phyloP scores from a whole-genome alignment of 73 alveolate genomes.

The Paramecium sexaurelia region DNA sequence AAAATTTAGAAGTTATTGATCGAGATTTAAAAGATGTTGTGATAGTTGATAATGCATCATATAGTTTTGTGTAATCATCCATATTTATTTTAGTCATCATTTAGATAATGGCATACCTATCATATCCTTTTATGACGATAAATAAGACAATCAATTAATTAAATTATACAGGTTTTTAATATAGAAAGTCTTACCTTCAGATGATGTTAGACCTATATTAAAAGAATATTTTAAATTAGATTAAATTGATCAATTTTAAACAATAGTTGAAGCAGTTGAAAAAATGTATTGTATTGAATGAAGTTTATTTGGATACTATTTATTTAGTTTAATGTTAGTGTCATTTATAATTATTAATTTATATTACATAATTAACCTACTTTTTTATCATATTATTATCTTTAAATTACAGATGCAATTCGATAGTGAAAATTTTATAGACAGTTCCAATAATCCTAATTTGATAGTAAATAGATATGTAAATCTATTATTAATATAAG shows the following conservation, averaged over 20 bases:
- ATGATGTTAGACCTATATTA: neutral
- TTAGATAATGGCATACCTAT: constrained; percentile 85
- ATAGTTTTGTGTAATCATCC: constrained; percentile 34
- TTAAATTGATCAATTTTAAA: neutral
- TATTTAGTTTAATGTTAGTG: neutral
- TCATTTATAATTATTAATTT: neutral
- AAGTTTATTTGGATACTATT: neutral
- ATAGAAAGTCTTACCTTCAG: neutral
- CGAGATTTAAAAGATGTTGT: constrained; percentile 77
- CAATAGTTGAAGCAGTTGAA: neutral
- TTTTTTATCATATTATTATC: neutral
- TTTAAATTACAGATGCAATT: neutral
- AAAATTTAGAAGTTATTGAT: constrained; percentile 50
- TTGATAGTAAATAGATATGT: neutral
- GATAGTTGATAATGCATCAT: constrained; percentile 80
- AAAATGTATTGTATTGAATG: constrained; percentile 10
- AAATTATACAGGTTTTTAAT: constrained; percentile 49
- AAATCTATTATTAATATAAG: neutral
- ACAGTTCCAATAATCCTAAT: constrained; percentile 25
- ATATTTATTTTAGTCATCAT: constrained; percentile 71
- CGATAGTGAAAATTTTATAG: neutral
- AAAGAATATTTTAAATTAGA: constrained; percentile 15
- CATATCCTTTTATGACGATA: constrained; percentile 75
- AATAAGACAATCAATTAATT: constrained; percentile 65
- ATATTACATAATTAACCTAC: constrained; percentile 13